Conservation (phyloP, 257 asterid species). For the Solanum commersonii region DNA sequence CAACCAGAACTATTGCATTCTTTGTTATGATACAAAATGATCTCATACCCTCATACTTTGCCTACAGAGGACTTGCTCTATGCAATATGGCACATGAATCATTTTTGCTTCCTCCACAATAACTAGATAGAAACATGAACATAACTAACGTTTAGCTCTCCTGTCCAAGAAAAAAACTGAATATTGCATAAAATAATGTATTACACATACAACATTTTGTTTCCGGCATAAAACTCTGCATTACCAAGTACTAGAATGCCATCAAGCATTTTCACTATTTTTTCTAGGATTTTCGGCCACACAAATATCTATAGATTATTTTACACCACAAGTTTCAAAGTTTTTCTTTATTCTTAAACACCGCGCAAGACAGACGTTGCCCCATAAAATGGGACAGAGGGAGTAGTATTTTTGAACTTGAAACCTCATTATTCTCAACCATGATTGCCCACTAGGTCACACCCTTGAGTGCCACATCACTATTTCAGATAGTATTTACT, state of each 20-base stretch:
- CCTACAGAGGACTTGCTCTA: not conserved
- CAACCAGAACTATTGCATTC: not conserved
- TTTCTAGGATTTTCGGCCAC: not conserved
- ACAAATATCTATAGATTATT: no score
- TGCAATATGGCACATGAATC: not conserved
- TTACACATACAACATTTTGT: not conserved
- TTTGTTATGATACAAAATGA: not conserved
- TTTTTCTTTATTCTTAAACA: no score
- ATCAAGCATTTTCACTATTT: not conserved
- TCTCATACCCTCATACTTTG: not conserved
- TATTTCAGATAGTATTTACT: not conserved
- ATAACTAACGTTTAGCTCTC: not conserved
- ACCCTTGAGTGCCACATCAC: not conserved
- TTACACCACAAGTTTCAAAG: no score
- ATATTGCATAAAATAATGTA: not conserved
- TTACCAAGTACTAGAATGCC: not conserved
- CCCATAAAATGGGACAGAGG: no score
- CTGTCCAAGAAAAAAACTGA: not conserved
- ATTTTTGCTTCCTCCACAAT: not conserved
- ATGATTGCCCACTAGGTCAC: not conserved
- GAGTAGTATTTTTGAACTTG: not conserved
- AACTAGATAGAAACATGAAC: not conserved
- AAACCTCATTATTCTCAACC: not conserved
- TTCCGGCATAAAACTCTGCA: not conserved
- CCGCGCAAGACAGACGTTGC: no score